phyloP scores from a whole-genome alignment of 2,329 filamentous ascomycete species.

The Phaeoacremonium minimum region DNA sequence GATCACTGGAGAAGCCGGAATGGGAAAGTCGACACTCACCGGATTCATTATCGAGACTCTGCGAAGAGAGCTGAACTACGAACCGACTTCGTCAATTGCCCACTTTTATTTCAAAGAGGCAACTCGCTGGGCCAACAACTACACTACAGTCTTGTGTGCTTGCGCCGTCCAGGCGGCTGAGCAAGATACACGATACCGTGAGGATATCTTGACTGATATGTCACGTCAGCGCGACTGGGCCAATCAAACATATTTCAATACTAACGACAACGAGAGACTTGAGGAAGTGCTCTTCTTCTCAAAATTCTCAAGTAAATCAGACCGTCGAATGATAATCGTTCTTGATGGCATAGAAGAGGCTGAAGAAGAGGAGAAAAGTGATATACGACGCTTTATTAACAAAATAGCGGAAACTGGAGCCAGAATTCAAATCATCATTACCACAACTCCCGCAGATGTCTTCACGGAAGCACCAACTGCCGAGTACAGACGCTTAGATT shows the following conservation, averaged over 20 bases:
- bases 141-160: constrained; percentile 2
- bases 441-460: too few relatives aligned
- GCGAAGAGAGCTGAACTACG: background rate
- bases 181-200: constrained; percentile 2
- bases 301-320: constrained; percentile 1
- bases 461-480: too few relatives aligned
- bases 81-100: constrained; percentile 1
- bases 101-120: constrained; percentile 5
- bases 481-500: background rate
- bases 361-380: background rate
- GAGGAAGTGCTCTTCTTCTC: background rate
- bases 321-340: constrained; percentile 1
- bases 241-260: too few relatives aligned
- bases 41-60: background rate
- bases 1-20: background rate
- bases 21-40: constrained; percentile 1
- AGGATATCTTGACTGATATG: constrained; percentile 1
- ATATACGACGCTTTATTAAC: background rate
- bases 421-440: too few relatives aligned
- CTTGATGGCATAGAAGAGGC: constrained; percentile 2
- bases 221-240: background rate
- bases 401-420: too few relatives aligned
- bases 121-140: background rate
- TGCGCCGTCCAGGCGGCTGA: constrained; percentile 2
- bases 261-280: background rate